Evolutionary conservation across 495 filamentous ascomycete species (phyloP).

Genomic region (Neurospora pannonica): DNA sequence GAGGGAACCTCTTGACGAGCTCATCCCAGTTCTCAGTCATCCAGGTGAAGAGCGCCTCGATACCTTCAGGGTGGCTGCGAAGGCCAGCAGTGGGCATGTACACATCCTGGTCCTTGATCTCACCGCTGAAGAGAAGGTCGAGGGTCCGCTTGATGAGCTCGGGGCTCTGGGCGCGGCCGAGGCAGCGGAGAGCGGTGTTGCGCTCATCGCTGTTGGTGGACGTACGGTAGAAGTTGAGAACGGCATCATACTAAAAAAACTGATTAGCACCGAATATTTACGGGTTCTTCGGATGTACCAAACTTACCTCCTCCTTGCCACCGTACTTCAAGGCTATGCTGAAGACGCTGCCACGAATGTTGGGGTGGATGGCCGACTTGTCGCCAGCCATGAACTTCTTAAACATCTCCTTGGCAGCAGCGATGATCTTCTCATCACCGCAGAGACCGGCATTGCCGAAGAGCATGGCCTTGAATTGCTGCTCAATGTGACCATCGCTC

Average conservation of each 20-base stretch:
- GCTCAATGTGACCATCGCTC: constrained; percentile 75
- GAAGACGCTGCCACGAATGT: constrained; percentile 61
- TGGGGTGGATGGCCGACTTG: constrained; percentile 59
- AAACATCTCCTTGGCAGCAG: constrained; percentile 65
- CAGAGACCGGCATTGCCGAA: constrained; percentile 58
- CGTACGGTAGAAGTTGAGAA: constrained; percentile 74
- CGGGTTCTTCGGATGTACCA: not conserved
- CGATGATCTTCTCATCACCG: constrained; percentile 51
- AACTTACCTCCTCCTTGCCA: constrained; percentile 58
- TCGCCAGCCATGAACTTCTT: constrained; percentile 59
- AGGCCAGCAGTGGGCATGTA: constrained; percentile 79
- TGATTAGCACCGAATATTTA: constrained; percentile 2
- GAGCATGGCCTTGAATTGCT: constrained; percentile 71
- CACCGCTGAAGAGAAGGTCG: constrained; percentile 59
- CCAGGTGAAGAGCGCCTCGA: constrained; percentile 74
- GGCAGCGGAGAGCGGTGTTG: constrained; percentile 82
- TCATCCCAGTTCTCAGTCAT: constrained; percentile 79
- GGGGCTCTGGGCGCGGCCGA: constrained; percentile 70
- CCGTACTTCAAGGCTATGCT: constrained; percentile 62
- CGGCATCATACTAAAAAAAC: constrained; percentile 53
- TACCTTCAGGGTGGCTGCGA: constrained; percentile 66
- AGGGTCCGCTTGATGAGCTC: constrained; percentile 77
- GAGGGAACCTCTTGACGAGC: constrained; percentile 69
- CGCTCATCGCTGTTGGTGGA: constrained; percentile 88
- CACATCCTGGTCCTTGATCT: constrained; percentile 93